Evolutionary conservation across 2,329 filamentous ascomycete genomes (phyloP), one percentile per base, ranked within the genome.

Genomic region (Colletotrichum karsti): DNA sequence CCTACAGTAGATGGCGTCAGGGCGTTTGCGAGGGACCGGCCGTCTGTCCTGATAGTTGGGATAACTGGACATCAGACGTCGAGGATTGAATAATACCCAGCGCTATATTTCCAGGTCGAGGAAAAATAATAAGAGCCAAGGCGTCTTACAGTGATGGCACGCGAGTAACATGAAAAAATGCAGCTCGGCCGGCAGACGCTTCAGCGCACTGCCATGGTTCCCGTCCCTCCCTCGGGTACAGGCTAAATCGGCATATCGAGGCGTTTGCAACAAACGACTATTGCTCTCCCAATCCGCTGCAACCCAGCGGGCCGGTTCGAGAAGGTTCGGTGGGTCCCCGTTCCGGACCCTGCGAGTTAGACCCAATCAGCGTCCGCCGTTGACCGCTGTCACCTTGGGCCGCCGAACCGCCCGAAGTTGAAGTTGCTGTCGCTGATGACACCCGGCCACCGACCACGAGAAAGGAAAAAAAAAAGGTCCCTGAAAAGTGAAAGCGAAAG

Each of bases 301-400:
- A 59, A 58, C 63, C 69, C 70, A 66, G 58, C 70, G 39, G 70
- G 48, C 65, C 63, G 73, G 74, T 82, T 83, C 81, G 81, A 81
- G 81, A 83, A 83, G 78, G 73, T 83, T 83, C 81, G 78, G 80
- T 82, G 81, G 80, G 78, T 73, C 75, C 48, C 46, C 35, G 59
- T 58, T 44, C 50, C 55, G 54, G 41, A 65, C 59, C 66, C 60
- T 67, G 60, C 33, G 30, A 24, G 6, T 5, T 3, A 3, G 7
- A 10, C 7, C 66, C 54, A 67, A 69, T 69, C 61, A 66, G 18
- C 10, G 1, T 24, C 20, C 15, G 18, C 28, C 26, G 13, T 30
- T 33, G 55, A 7, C 63, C 24, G 51, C 37, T 58, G 63, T 62
- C 51, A 69, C 50, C 35, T 35, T 42, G 20, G 55, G 41, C 53